A percentile compares a stretch with the other conserved stretches of the same genome.
Evolutionary conservation across 148 eudicot genomes (phyloP).

Genomic region (Euryodendron excelsum): DNA sequence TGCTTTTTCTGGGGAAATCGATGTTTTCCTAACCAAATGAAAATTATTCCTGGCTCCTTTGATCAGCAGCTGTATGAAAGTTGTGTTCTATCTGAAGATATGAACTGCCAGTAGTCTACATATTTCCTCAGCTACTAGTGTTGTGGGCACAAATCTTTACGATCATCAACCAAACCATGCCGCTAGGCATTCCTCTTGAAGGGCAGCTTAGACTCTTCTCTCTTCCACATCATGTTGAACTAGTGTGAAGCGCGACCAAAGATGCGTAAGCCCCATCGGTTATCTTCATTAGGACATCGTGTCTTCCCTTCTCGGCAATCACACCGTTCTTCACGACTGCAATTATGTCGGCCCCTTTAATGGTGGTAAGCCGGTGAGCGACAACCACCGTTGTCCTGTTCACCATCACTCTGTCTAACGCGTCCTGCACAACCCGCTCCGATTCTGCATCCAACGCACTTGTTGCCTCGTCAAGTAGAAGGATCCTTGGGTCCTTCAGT

Average conservation of each 20-base stretch:
- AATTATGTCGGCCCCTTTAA: conserved; percentile 62
- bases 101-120: too few relatives aligned
- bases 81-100: too few relatives aligned
- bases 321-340: conserved; percentile 74
- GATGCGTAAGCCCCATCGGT: conserved; percentile 70
- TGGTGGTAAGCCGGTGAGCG: conserved; percentile 62
- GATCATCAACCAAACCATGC: too few relatives aligned
- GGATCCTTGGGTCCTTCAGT: conserved; percentile 62
- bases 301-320: conserved; percentile 70
- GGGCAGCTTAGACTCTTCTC: too few relatives aligned
- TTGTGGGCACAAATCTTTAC: too few relatives aligned
- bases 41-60: too few relatives aligned
- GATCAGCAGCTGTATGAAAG: too few relatives aligned
- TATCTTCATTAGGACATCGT: conserved; percentile 57
- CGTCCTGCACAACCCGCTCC: conserved; percentile 74
- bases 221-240: not conserved
- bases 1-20: too few relatives aligned
- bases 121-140: too few relatives aligned
- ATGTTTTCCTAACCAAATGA: too few relatives aligned
- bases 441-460: conserved; percentile 86
- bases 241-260: conserved; percentile 57
- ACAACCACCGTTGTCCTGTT: conserved; percentile 74
- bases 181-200: too few relatives aligned
- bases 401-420: conserved; percentile 66
- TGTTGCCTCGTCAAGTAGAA: conserved; percentile 85